Conservation (phyloP, 306 rosid genomes). For the Fragaria nilgerrensis region DNA sequence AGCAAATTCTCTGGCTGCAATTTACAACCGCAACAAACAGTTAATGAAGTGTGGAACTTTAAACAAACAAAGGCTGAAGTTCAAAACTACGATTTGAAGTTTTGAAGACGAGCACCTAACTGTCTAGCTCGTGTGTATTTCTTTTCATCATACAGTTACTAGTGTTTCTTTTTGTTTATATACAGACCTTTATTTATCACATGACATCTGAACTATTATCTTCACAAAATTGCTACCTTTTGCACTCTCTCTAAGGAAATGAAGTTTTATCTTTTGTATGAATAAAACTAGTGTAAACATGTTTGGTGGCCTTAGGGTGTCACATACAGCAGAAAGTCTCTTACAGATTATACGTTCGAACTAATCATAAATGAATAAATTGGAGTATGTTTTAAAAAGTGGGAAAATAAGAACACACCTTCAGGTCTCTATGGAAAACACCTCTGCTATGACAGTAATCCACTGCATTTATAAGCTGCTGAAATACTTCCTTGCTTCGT, state of each 20-base stretch:
- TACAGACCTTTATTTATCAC: not conserved
- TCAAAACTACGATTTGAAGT: not conserved
- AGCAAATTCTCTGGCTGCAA: slow-evolving; percentile 87
- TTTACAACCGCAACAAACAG: slow-evolving; percentile 26
- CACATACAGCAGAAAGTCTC: not conserved
- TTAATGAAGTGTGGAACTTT: not conserved
- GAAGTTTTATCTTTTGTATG: not conserved
- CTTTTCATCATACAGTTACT: not conserved
- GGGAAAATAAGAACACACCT: slow-evolving; percentile 43
- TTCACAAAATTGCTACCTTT: not conserved
- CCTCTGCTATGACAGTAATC: slow-evolving; percentile 97
- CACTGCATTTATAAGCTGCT: slow-evolving; percentile 89
- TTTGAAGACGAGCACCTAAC: not conserved
- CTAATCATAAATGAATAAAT: not conserved
- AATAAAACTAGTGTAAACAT: not conserved
- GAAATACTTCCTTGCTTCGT: slow-evolving; percentile 91
- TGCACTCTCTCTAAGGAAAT: not conserved
- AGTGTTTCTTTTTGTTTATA: not conserved
- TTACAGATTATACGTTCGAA: not conserved
- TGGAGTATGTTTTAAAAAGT: not conserved
- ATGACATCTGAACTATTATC: not conserved
- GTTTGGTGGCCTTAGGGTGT: not conserved
- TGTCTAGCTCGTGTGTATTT: not conserved
- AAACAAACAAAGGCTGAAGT: not conserved
- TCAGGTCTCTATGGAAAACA: slow-evolving; percentile 87